Base-by-base conservation (phyloP, 306 rosid species). In the Rosa lucieae region DNA sequence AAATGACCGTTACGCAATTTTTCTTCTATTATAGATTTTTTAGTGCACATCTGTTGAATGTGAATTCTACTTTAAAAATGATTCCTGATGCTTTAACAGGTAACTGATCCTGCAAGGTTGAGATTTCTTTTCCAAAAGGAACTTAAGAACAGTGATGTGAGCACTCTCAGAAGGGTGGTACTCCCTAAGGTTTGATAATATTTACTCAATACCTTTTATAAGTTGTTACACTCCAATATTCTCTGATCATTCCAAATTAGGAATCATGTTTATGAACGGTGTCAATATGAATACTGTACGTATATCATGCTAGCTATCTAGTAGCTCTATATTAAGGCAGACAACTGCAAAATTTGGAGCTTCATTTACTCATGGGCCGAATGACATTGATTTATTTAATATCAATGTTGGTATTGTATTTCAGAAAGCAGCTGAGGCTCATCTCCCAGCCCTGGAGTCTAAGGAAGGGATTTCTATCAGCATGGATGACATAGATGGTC, bases 381-480 rank as follows among this genome's bases (percentile, higher is more conserved):
- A 69, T 69, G 18, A 43, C 14, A 66, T 18, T 39, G 70, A 37
- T 37, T 39, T 66, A 66, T 35, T 15, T 39, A 67, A 40, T 9
- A 39, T 20, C 13, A 21, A 18, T 40, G 26, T 42, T 67, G 72
- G 42, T 8, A 63, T 32, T 59, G 15, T 73, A 77, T 76, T 58
- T 66, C 89, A 95, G 99, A 95, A 90, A 91, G 89, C 98, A 26
- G 97, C 98, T 20, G 99, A 95, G 80, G 76, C 94, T 84, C 89
- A 84, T 78, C 98, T 95, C 65, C 99, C 99, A 8, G 66, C 72
- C 12, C 92, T 95, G 0, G 99, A 95, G n/a, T 86, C 89, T 12
- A 95, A 95, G 84, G 99, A 95, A 78, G 99, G 99, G 53, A 89
- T 91, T 72, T 17, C 79, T 2, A 85, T 95, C 68, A 86, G 39